These are phyloP conservation scores for Protea cynaroides DNA, from an alignment of 164 flowering plant species.

Conservation along the genomic window DNA sequence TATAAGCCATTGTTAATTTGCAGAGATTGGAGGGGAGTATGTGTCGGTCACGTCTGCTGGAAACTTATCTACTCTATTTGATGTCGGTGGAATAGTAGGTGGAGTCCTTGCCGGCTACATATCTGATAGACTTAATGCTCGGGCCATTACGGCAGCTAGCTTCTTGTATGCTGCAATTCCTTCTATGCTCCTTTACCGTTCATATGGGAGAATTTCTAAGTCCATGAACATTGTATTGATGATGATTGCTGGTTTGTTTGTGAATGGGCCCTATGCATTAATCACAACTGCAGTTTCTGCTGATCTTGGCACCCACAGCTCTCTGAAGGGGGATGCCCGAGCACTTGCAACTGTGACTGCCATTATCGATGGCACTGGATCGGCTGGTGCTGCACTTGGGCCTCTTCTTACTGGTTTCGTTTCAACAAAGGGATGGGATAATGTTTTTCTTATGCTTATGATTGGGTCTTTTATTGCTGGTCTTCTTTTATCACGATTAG, in stretches of 20 bases:
- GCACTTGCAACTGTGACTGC: conserved; percentile 95
- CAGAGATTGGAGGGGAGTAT: conserved; percentile 82
- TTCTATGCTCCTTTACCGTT: conserved; percentile 50
- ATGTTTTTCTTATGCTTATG: conserved; percentile 66
- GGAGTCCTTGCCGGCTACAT: conserved; percentile 85
- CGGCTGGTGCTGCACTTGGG: conserved; percentile 83
- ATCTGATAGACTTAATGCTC: conserved; percentile 74
- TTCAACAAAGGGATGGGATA: conserved; percentile 71
- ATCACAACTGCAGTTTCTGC: conserved; percentile 97
- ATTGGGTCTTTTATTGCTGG: conserved; percentile 64
- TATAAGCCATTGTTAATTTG: conserved; percentile 9
- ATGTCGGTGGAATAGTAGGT: conserved; percentile 89
- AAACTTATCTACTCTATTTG: conserved; percentile 85
- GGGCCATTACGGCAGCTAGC: conserved; percentile 79
- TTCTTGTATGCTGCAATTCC: conserved; percentile 78
- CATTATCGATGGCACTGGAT: conserved; percentile 94
- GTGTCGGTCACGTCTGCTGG: conserved; percentile 84
- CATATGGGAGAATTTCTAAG: conserved; percentile 53
- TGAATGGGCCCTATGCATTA: conserved; percentile 91
- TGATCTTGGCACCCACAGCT: conserved; percentile 86
- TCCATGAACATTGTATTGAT: conserved; percentile 54
- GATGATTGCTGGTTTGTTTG: conserved; percentile 79
- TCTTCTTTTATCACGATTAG: conserved; percentile 55
- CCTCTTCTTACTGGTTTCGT: conserved; percentile 84
- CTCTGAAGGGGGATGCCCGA: conserved; percentile 71